A percentile compares a stretch with the other conserved stretches of the same genome.
phyloP scores from a whole-genome alignment of 1,284 basidiomycete species.

The Cutaneotrichosporon sp. region DNA sequence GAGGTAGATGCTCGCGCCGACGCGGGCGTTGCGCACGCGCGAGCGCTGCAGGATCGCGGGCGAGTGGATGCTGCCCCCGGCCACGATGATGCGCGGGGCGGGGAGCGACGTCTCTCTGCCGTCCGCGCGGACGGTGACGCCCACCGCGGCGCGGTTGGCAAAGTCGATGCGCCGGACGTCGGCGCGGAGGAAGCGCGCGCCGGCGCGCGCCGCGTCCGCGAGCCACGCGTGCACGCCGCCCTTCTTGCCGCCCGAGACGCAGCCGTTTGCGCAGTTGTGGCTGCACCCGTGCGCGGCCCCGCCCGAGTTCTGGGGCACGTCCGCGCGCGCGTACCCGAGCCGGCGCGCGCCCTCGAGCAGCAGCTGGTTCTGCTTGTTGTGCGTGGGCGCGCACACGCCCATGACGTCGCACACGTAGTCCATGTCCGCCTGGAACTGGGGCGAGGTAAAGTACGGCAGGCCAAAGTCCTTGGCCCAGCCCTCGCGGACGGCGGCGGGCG shows the following conservation, averaged over 20 bases:
- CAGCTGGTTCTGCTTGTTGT: constrained; percentile 27
- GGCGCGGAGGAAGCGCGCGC: constrained; percentile 21
- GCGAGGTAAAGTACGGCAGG: constrained; percentile 18
- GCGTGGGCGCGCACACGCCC: constrained; percentile 18
- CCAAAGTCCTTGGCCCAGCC: constrained; percentile 12
- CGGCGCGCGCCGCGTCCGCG: constrained; percentile 24
- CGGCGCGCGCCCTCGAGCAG: constrained; percentile 34
- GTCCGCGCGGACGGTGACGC: constrained; percentile 33
- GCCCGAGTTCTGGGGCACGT: constrained; percentile 30
- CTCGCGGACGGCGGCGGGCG: constrained; percentile 13
- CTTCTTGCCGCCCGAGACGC: constrained; percentile 26
- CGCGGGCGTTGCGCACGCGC: constrained; percentile 53
- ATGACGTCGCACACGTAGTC: constrained; percentile 15
- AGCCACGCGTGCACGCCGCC: constrained; percentile 30
- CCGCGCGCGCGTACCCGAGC: constrained; percentile 21
- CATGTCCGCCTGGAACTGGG: constrained; percentile 14
- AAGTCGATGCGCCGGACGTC: constrained; percentile 53
- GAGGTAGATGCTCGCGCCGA: constrained; percentile 55
- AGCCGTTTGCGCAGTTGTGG: constrained; percentile 24
- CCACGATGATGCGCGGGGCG: constrained; percentile 52
- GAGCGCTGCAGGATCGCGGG: constrained; percentile 56
- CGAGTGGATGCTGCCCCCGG: constrained; percentile 54
- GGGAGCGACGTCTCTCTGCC: constrained; percentile 36
- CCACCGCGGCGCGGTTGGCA: constrained; percentile 28
- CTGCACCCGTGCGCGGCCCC: constrained; percentile 7